A percentile compares a stretch with the other conserved stretches of the same genome.
phyloP scores from a whole-genome alignment of 164 flowering plant genomes.

The Piper betle region DNA sequence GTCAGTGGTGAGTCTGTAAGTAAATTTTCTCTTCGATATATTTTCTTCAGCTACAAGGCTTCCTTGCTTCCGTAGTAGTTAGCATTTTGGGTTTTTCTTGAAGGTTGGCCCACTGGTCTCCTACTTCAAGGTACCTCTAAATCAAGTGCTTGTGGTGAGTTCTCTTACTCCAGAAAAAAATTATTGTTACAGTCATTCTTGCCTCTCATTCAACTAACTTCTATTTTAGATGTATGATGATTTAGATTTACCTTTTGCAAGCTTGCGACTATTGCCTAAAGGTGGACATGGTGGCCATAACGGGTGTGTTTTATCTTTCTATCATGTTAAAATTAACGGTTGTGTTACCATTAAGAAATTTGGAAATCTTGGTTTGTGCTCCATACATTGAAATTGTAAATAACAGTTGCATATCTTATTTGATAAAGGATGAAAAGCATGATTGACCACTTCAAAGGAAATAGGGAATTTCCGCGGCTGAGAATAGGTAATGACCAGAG shows the following conservation, averaged over 20 bases:
- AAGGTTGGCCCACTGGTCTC: slow-evolving; percentile 82
- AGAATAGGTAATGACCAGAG: slow-evolving; percentile 44
- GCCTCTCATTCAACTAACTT: slow-evolving; percentile 4
- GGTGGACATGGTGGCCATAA: slow-evolving; percentile 99
- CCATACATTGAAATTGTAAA: background rate
- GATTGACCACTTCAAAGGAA: slow-evolving; percentile 66
- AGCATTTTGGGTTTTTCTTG: slow-evolving; percentile 6
- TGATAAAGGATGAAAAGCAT: slow-evolving; percentile 75
- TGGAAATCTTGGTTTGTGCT: too few relatives aligned
- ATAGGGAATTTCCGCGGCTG: slow-evolving; percentile 75
- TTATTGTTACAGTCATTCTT: background rate
- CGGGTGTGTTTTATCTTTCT: slow-evolving; percentile 37
- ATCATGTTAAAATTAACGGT: too few relatives aligned
- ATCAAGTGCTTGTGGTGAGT: slow-evolving; percentile 86
- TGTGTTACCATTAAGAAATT: too few relatives aligned
- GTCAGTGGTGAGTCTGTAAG: slow-evolving; percentile 97
- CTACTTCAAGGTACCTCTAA: slow-evolving; percentile 81
- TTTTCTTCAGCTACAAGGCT: background rate
- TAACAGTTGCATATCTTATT: too few relatives aligned
- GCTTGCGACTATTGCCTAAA: slow-evolving; percentile 68
- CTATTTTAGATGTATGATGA: slow-evolving; percentile 66
- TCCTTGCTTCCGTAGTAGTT: background rate
- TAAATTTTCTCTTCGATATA: slow-evolving; percentile 6
- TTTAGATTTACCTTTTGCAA: slow-evolving; percentile 85
- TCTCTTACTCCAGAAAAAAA: background rate